Evolutionary conservation across 495 filamentous ascomycete species (phyloP).

Genomic region (Aspergillus sclerotiicarbonarius): DNA sequence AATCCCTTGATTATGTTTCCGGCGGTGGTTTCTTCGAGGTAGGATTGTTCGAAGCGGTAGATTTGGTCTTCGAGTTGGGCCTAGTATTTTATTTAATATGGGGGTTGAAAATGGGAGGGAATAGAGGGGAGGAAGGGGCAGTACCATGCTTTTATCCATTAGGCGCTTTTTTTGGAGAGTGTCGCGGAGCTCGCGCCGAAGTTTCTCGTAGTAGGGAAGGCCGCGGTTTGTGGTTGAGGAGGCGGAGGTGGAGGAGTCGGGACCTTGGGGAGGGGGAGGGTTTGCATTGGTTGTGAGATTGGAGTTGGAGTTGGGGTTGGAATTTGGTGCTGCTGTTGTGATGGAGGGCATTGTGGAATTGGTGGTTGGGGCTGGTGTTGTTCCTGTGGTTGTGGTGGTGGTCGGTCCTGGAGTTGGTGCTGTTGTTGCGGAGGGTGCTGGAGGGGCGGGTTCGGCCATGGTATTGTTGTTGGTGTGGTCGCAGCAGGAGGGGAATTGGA

Average conservation of each 20-base stretch:
- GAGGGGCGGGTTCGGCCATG: slow-evolving; percentile 33
- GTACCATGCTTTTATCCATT: slow-evolving; percentile 65
- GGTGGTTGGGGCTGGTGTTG: not conserved
- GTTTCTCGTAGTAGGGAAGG: slow-evolving; percentile 70
- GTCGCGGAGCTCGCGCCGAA: slow-evolving; percentile 66
- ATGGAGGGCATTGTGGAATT: not conserved
- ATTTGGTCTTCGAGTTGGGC: slow-evolving; percentile 77
- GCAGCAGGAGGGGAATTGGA: not conserved
- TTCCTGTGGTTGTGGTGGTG: slow-evolving; percentile 1
- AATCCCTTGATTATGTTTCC: slow-evolving; percentile 98
- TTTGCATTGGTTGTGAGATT: not conserved
- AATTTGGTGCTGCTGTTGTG: slow-evolving; percentile 4
- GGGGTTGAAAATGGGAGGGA: not conserved
- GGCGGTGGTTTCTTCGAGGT: slow-evolving; percentile 83
- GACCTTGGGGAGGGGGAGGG: not conserved
- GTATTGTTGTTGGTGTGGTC: not conserved
- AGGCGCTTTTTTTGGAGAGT: slow-evolving; percentile 64
- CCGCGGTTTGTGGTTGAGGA: slow-evolving; percentile 36
- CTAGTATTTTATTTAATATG: slow-evolving; percentile 28
- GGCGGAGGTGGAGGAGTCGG: slow-evolving; percentile 1
- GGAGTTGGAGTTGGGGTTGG: not conserved
- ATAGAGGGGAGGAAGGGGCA: not conserved
- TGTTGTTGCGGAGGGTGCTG: slow-evolving; percentile 8
- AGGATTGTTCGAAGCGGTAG: slow-evolving; percentile 75
- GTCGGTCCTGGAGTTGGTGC: slow-evolving; percentile 7